A percentile compares a stretch with the other conserved stretches of the same genome.
Conservation (phyloP, 176 grass and related monocot species). For the Neostapfia colusana region DNA sequence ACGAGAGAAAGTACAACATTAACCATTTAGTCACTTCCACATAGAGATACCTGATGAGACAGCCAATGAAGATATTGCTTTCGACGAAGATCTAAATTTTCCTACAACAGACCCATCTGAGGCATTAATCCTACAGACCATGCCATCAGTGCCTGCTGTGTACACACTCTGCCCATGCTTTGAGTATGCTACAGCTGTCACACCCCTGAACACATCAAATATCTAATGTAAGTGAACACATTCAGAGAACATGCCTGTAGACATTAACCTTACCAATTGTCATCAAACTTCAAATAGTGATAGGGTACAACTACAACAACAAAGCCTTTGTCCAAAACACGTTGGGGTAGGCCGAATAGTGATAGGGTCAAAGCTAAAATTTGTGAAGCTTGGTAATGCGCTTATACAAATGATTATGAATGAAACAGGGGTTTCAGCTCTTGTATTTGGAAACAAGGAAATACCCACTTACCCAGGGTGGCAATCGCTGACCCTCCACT, state of each 20-base stretch:
- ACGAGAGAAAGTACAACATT: neutral
- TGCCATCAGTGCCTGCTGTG: slow-evolving; percentile 80
- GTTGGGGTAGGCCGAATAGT: no score
- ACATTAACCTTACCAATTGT: slow-evolving; percentile 15
- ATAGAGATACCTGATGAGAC: slow-evolving; percentile 78
- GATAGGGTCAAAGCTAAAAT: slow-evolving; percentile 27
- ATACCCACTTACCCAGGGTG: slow-evolving; percentile 59
- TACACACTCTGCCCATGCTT: slow-evolving; percentile 53
- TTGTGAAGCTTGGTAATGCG: neutral
- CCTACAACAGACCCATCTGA: slow-evolving; percentile 49
- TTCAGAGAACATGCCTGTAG: neutral
- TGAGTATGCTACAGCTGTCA: slow-evolving; percentile 70
- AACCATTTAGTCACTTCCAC: neutral
- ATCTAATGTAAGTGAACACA: slow-evolving; percentile 20
- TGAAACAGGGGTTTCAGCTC: neutral
- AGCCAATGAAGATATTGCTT: slow-evolving; percentile 76
- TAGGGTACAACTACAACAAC: no score
- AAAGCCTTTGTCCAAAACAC: no score
- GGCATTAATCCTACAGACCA: slow-evolving; percentile 84
- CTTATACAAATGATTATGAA: neutral
- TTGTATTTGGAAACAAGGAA: neutral
- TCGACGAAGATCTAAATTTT: slow-evolving; percentile 71
- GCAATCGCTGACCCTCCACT: slow-evolving; percentile 67
- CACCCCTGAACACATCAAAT: slow-evolving; percentile 59
- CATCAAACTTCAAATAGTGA: slow-evolving; percentile 22